Base-by-base conservation (phyloP, 2,329 filamentous ascomycete species). In the Xenoacremonium recifei region DNA sequence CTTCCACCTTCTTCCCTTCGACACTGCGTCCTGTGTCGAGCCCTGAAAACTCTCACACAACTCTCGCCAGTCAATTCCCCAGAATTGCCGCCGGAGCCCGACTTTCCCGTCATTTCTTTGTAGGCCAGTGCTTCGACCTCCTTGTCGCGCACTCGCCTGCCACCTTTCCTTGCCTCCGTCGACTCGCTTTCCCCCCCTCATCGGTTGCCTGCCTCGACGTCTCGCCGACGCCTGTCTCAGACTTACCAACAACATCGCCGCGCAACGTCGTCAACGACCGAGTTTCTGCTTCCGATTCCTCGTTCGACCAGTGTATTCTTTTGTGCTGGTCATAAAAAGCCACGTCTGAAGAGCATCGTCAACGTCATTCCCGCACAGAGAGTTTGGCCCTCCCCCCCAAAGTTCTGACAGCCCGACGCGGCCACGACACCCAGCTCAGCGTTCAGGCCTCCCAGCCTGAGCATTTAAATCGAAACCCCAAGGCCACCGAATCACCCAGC, bases 1-100 rank as follows among this genome's bases (percentile, higher is more conserved):
- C 48, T 55, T 50, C 48, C 57, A 61, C 52, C 54, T 56, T 42
- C 49, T 47, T 55, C 50, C 48, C 45, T 58, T 61, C 62, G 53
- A 50, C 51, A 49, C 42, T 51, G 44, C 45, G 54, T 54, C 43
- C 44, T 48, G 50, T 57, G 48, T 44, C 44, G 55, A 57, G 52
- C 53, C 54, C 57, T 60, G 48, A 46, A 42, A 41, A 48, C 45
- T 46, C 49, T 49, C 53, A 50, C 58, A 61, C 58, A 59, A 45
- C 29, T 30, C 43, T 55, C 49, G 39, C 42, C 58, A 51, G 53
- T 47, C 57, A 59, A 60, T 61, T 61, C 51, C 48, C 10, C 44
- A 50, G 58, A 54, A 60, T 61, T 61, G 55, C 39, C 21, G 51
- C 45, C 56, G 55, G 29, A 11, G 10, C 16, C 47, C 38, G 41